These are phyloP conservation scores for Colletotrichum magnum DNA, from an alignment of 2,329 filamentous ascomycete genomes.

Conservation along the genomic window DNA sequence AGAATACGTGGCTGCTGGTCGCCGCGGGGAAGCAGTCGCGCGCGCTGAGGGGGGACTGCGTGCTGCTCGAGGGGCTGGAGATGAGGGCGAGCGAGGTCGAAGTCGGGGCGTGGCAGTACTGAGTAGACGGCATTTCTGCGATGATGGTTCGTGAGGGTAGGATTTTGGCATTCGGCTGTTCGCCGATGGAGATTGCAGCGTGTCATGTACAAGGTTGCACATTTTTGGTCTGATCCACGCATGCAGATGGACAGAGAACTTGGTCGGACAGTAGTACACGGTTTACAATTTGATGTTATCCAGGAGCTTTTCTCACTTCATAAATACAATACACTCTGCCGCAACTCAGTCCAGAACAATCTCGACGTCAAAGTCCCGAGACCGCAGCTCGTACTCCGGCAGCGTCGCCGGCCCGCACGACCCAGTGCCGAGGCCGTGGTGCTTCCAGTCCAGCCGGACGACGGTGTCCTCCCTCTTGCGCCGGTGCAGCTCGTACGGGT, in stretches of 20 bases:
- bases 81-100: slow-evolving; percentile 45
- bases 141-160: too few relatives aligned
- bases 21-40: not conserved
- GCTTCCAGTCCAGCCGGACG: slow-evolving; percentile 71
- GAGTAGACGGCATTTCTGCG: too few relatives aligned
- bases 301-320: not conserved
- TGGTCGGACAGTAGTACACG: not conserved
- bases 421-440: slow-evolving; percentile 74
- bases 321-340: slow-evolving; percentile 1
- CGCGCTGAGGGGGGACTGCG: slow-evolving; percentile 49
- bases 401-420: slow-evolving; percentile 72
- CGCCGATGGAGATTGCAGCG: not conserved
- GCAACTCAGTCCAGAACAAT: slow-evolving; percentile 59
- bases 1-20: not conserved
- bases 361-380: slow-evolving; percentile 59
- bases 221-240: not conserved
- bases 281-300: slow-evolving; percentile 15
- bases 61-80: slow-evolving; percentile 50
- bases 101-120: slow-evolving; percentile 57
- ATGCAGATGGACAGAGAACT: not conserved
- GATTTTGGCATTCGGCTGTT: too few relatives aligned
- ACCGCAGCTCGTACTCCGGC: slow-evolving; percentile 60
- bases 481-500: slow-evolving; percentile 73
- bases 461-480: slow-evolving; percentile 65
- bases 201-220: too few relatives aligned